phyloP scores from a whole-genome alignment of 768 basidiomycete genomes.

The Vishniacozyma victoriae region DNA sequence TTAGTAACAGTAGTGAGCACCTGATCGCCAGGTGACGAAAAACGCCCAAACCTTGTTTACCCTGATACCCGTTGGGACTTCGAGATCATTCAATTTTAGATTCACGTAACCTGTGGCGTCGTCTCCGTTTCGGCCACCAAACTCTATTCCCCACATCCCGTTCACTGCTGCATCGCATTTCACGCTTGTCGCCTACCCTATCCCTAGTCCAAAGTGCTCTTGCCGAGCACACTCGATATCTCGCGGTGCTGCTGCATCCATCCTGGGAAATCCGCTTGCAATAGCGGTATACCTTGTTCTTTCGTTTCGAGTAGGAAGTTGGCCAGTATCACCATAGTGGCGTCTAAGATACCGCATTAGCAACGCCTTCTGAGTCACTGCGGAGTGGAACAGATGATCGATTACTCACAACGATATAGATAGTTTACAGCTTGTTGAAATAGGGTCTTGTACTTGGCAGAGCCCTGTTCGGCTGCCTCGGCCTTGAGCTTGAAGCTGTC shows the following conservation, averaged over 20 bases:
- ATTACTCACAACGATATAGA: conserved; percentile 53
- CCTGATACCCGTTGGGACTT: too few relatives aligned
- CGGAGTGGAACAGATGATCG: conserved; percentile 53
- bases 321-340: conserved; percentile 84
- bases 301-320: conserved; percentile 79
- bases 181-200: too few relatives aligned
- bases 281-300: conserved; percentile 27
- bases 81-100: too few relatives aligned
- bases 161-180: too few relatives aligned
- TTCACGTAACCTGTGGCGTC: too few relatives aligned
- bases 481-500: conserved; percentile 82
- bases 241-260: conserved; percentile 82
- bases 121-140: too few relatives aligned
- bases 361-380: not conserved
- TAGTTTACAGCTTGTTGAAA: conserved; percentile 79
- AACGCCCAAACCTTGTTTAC: too few relatives aligned
- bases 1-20: too few relatives aligned
- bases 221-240: conserved; percentile 52
- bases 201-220: conserved; percentile 44
- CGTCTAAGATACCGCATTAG: conserved; percentile 54
- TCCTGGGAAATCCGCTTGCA: conserved; percentile 59
- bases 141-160: too few relatives aligned
- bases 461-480: conserved; percentile 73
- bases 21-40: too few relatives aligned
- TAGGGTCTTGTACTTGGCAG: conserved; percentile 68